These are phyloP conservation scores for Penstemon eatonii DNA, from an alignment of 257 asterid species.

Conservation along the genomic window DNA sequence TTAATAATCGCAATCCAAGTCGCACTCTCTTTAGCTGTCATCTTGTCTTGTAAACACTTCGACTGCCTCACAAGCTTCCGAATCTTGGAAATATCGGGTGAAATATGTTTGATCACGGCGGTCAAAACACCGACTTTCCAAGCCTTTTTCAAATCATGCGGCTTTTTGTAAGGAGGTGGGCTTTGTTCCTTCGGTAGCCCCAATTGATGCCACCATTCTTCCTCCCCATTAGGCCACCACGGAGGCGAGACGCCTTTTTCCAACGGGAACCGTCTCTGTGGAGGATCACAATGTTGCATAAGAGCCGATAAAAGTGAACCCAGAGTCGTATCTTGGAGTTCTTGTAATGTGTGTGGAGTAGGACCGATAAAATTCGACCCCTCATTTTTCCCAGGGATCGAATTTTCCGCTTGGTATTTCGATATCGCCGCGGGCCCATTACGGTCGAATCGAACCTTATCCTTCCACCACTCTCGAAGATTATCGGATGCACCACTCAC, in stretches of 20 bases:
- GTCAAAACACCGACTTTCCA: slow-evolving; percentile 90
- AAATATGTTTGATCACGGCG: slow-evolving; percentile 82
- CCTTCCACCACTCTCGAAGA: slow-evolving; percentile 96
- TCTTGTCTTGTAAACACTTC: slow-evolving; percentile 85
- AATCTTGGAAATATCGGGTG: slow-evolving; percentile 80
- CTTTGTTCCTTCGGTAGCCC: slow-evolving; percentile 66
- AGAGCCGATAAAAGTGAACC: slow-evolving; percentile 82
- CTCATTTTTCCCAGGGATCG: slow-evolving; percentile 48
- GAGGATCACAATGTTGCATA: slow-evolving; percentile 93
- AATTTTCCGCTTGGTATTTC: slow-evolving; percentile 58
- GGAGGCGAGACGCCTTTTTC: slow-evolving; percentile 90
- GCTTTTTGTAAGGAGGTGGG: slow-evolving; percentile 90
- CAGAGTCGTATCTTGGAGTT: slow-evolving; percentile 85
- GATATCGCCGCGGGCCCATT: slow-evolving; percentile 84
- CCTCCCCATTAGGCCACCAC: slow-evolving; percentile 90
- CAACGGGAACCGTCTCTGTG: slow-evolving; percentile 82
- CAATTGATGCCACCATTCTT: slow-evolving; percentile 88
- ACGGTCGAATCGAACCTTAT: slow-evolving; percentile 75
- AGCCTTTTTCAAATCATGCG: slow-evolving; percentile 81
- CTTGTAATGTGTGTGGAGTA: slow-evolving; percentile 79
- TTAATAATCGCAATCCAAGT: slow-evolving; percentile 80
- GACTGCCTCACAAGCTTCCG: slow-evolving; percentile 84
- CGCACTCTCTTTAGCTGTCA: slow-evolving; percentile 91
- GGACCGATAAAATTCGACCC: slow-evolving; percentile 47
- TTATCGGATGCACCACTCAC: slow-evolving; percentile 90